Conservation (phyloP, 805 yeast genomes). For the Metschnikowia colocasiae region DNA sequence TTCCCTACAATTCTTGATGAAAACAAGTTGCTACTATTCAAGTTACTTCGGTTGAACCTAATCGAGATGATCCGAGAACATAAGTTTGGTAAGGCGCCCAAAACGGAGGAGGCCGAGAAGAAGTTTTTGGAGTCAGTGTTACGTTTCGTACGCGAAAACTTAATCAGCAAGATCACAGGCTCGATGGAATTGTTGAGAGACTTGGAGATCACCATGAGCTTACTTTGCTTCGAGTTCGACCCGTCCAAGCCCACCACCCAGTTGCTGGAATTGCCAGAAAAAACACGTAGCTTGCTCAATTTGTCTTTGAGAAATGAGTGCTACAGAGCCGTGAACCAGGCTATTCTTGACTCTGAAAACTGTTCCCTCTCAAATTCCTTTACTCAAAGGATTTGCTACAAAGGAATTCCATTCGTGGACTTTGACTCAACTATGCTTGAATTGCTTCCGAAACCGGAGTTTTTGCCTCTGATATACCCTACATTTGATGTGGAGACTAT, state of each 20-base stretch:
- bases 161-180: conserved; percentile 58
- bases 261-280: conserved; percentile 48
- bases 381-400: conserved; percentile 9
- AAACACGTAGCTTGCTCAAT: conserved; percentile 54
- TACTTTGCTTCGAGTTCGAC: conserved; percentile 53
- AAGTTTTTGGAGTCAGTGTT: conserved; percentile 52
- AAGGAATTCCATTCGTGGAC: conserved; percentile 6
- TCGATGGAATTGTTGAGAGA: conserved; percentile 61
- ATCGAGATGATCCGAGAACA: conserved; percentile 76
- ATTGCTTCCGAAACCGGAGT: not conserved
- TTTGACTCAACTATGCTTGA: conserved; percentile 6
- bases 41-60: conserved; percentile 65
- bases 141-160: conserved; percentile 56
- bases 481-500: not conserved
- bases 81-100: conserved; percentile 13
- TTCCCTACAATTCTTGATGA: conserved; percentile 66
- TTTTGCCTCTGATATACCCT: not conserved
- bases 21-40: conserved; percentile 64
- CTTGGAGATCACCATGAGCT: conserved; percentile 79
- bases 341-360: conserved; percentile 43
- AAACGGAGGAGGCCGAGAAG: conserved; percentile 27
- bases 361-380: not conserved
- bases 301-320: conserved; percentile 60
- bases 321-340: conserved; percentile 66
- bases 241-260: conserved; percentile 31